A percentile compares a stretch with the other conserved stretches of the same genome.
phyloP scores from a whole-genome alignment of 1,284 basidiomycete species.

The Rhodotorula sp. region DNA sequence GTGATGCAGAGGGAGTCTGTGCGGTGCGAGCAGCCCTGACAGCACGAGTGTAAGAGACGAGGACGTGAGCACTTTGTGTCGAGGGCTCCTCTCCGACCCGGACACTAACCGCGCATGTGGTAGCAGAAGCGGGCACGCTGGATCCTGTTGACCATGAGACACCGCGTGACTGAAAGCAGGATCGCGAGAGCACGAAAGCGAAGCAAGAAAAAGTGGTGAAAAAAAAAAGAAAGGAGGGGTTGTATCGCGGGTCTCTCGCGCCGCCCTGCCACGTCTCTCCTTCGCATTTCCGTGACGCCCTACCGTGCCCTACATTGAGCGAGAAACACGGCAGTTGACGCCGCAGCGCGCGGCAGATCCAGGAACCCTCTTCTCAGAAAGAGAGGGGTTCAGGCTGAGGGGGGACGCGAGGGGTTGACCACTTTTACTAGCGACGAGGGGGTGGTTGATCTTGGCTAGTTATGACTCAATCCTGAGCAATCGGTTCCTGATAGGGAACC shows the following conservation, averaged over 20 bases:
- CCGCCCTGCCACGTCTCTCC: conserved; percentile 1
- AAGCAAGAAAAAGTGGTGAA: not conserved
- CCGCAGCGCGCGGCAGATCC: conserved; percentile 3
- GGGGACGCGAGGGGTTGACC: not conserved
- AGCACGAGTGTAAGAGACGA: no score
- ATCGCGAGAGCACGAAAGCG: not conserved
- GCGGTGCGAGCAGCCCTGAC: no score
- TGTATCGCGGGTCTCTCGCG: not conserved
- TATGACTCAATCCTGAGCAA: conserved; percentile 39
- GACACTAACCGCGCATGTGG: no score
- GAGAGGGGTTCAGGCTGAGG: not conserved
- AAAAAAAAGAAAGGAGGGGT: no score
- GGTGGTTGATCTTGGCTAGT: conserved; percentile 20
- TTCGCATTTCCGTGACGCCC: conserved; percentile 10
- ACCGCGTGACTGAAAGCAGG: no score
- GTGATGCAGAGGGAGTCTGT: no score
- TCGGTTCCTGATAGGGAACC: conserved; percentile 23
- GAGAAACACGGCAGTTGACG: conserved; percentile 14
- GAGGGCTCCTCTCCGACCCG: no score
- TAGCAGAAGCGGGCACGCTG: no score
- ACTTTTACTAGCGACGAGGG: not conserved
- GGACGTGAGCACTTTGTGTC: no score
- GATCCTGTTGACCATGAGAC: no score
- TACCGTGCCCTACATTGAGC: not conserved
- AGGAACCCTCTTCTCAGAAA: not conserved